Evolutionary conservation across 805 yeast genomes (phyloP).

Genomic region (Kazachstania viticola): DNA sequence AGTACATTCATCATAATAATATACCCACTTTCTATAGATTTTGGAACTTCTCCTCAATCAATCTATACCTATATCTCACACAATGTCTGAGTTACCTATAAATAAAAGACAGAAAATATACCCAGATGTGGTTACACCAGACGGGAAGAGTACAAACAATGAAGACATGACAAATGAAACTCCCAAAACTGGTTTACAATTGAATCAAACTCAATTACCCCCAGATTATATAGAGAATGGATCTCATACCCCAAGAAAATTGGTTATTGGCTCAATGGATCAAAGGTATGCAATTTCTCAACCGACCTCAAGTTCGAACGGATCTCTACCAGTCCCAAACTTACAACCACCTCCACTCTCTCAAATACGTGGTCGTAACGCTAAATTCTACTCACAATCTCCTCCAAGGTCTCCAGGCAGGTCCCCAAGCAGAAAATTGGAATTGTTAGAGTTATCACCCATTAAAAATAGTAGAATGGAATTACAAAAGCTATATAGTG

Average conservation of each 20-base stretch:
- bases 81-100: too few relatives aligned
- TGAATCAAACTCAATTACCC: too few relatives aligned
- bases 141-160: too few relatives aligned
- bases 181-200: too few relatives aligned
- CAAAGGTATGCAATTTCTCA: conserved; percentile 16
- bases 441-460: conserved; percentile 33
- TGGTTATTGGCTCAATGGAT: conserved; percentile 16
- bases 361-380: conserved; percentile 27
- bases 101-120: too few relatives aligned
- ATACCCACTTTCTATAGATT: too few relatives aligned
- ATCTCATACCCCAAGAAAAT: conserved; percentile 19
- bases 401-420: conserved; percentile 23
- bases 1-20: too few relatives aligned
- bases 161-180: too few relatives aligned
- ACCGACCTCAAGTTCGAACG: conserved; percentile 9
- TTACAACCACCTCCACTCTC: conserved; percentile 26
- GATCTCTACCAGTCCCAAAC: conserved; percentile 15
- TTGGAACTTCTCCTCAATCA: too few relatives aligned
- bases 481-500: conserved; percentile 19
- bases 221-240: too few relatives aligned
- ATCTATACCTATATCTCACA: too few relatives aligned
- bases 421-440: conserved; percentile 31
- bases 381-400: conserved; percentile 19
- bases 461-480: conserved; percentile 27
- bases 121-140: too few relatives aligned